Conservation (phyloP, 1,284 basidiomycete genomes). For the Microbotryum violaceum region DNA sequence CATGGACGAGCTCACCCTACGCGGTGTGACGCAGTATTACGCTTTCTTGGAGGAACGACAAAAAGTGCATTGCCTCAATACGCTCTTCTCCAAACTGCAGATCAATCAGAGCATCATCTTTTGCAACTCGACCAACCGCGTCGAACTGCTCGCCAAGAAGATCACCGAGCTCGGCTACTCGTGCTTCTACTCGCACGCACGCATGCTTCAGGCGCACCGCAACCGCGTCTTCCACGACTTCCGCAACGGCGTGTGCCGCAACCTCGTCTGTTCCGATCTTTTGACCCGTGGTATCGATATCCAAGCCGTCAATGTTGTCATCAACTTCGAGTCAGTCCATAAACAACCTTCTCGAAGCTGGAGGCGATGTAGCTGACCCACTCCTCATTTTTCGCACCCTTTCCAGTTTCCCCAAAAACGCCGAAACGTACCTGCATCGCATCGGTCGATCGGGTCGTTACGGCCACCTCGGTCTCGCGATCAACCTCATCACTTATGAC, state of each 20-base stretch:
- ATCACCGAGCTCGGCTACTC: constrained; percentile 98
- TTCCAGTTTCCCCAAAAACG: constrained; percentile 78
- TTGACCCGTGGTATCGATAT: constrained; percentile 99
- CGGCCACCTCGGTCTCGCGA: constrained; percentile 92
- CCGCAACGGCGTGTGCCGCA: constrained; percentile 94
- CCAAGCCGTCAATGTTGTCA: constrained; percentile 98
- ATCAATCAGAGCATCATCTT: constrained; percentile 99
- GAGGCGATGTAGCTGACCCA: too few species aligned
- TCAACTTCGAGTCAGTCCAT: constrained; percentile 62
- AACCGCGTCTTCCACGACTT: constrained; percentile 99
- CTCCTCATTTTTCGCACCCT: constrained; percentile 45
- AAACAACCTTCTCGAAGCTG: too few species aligned
- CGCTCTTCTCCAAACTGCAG: constrained; percentile 96
- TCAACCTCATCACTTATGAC: constrained; percentile 72
- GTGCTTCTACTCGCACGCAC: constrained; percentile 99
- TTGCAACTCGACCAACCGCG: constrained; percentile 98
- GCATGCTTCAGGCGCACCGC: constrained; percentile 97
- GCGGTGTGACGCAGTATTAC: constrained; percentile 98
- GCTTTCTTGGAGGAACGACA: constrained; percentile 98
- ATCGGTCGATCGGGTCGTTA: constrained; percentile 96
- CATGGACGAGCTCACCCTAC: constrained; percentile 98
- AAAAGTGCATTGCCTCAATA: constrained; percentile 98
- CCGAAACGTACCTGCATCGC: constrained; percentile 94
- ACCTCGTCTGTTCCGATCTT: constrained; percentile 90
- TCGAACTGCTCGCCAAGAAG: constrained; percentile 97